Percentiles rank a stretch among this genome's conserved stretches.
phyloP scores from a whole-genome alignment of 2,329 filamentous ascomycete species.

The Colletotrichum neosansevieriae region DNA sequence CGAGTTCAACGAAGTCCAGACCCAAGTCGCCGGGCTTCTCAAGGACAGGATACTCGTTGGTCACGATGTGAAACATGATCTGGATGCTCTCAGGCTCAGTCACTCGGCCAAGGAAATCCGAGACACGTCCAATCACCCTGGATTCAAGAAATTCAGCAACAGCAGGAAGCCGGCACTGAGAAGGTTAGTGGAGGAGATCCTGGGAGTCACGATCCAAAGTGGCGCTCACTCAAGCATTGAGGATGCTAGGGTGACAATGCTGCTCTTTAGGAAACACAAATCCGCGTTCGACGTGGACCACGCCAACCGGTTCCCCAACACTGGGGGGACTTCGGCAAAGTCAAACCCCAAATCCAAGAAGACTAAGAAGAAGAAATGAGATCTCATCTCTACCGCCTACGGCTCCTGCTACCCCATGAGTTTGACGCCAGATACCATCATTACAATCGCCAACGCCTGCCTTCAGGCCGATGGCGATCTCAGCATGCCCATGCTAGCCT shows the following conservation, averaged over 20 bases:
- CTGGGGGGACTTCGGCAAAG: slow-evolving; percentile 40
- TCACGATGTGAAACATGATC: slow-evolving; percentile 84
- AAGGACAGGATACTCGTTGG: slow-evolving; percentile 81
- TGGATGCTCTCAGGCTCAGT: slow-evolving; percentile 80
- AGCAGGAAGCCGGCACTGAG: slow-evolving; percentile 78
- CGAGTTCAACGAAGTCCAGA: slow-evolving; percentile 81
- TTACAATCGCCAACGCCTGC: neutral
- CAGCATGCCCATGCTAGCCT: neutral
- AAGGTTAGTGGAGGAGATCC: slow-evolving; percentile 66
- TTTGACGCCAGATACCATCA: neutral
- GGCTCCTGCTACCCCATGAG: neutral
- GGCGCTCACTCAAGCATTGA: slow-evolving; percentile 75
- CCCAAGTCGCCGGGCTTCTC: slow-evolving; percentile 76
- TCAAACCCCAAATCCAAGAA: slow-evolving; percentile 54
- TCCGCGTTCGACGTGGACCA: slow-evolving; percentile 86
- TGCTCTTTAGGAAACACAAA: slow-evolving; percentile 87
- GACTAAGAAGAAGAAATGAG: slow-evolving; percentile 56
- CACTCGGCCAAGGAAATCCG: slow-evolving; percentile 84
- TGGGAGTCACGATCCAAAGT: slow-evolving; percentile 72
- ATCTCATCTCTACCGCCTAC: neutral
- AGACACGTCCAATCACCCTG: slow-evolving; percentile 83
- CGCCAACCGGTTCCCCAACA: slow-evolving; percentile 70
- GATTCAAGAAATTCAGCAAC: slow-evolving; percentile 76
- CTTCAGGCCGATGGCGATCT: neutral
- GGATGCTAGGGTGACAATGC: slow-evolving; percentile 92